Percentiles rank a stretch among this genome's conserved stretches.
phyloP scores from a whole-genome alignment of 306 rosid species.

The Calophaca sinica region DNA sequence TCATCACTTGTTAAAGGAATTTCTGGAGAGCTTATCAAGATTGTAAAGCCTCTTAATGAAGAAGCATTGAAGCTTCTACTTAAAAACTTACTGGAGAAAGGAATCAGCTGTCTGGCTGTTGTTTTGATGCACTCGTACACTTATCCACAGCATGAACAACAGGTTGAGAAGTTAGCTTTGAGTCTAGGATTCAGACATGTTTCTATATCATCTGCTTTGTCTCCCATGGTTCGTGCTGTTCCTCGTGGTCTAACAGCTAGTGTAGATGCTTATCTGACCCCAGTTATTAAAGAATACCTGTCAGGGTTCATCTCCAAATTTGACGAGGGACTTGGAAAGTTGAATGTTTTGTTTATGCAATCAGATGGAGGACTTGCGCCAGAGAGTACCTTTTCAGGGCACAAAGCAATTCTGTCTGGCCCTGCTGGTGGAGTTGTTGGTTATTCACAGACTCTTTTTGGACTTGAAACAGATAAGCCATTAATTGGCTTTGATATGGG shows the following conservation, averaged over 20 bases:
- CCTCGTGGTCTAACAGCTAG: conserved; percentile 97
- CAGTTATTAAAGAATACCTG: conserved; percentile 93
- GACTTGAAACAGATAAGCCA: conserved; percentile 83
- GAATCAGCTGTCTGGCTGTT: conserved; percentile 87
- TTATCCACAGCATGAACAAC: conserved; percentile 79
- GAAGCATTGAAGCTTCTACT: conserved; percentile 67
- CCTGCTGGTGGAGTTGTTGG: conserved; percentile 99
- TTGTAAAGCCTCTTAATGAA: conserved; percentile 76
- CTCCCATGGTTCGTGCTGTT: conserved; percentile 97
- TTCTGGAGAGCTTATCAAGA: conserved; percentile 85
- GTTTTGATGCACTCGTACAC: conserved; percentile 94
- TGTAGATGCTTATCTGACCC: conserved; percentile 96
- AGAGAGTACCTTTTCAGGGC: conserved; percentile 90
- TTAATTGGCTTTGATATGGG: conserved; percentile 98
- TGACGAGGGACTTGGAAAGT: conserved; percentile 71
- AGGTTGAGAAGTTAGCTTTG: conserved; percentile 66
- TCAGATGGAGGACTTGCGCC: conserved; percentile 99
- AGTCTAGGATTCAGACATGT: conserved; percentile 89
- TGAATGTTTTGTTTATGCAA: conserved; percentile 96
- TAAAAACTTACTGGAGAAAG: conserved; percentile 63
- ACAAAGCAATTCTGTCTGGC: conserved; percentile 92
- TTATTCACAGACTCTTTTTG: conserved; percentile 90
- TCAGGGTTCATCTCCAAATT: conserved; percentile 90
- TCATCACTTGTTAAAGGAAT: conserved; percentile 63
- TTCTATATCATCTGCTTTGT: conserved; percentile 88